Evolutionary conservation across 768 basidiomycete genomes (phyloP).

Genomic region (Mycena alexandri): DNA sequence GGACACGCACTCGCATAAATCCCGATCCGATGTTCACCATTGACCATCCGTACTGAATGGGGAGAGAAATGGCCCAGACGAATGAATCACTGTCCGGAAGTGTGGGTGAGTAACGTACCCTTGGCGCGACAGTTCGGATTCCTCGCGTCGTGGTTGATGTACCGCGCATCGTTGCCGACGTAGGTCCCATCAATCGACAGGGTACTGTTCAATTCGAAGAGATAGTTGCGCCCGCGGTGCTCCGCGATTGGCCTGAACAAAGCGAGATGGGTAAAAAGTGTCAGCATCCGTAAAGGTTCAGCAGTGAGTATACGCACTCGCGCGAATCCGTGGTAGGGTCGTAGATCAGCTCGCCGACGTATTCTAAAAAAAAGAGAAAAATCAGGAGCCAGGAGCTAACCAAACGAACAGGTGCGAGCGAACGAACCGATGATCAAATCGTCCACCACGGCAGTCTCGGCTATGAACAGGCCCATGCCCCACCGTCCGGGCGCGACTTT

Average conservation of each 20-base stretch:
- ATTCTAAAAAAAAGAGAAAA: conserved; percentile 58
- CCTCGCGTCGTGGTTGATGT: conserved; percentile 69
- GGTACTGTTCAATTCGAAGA: conserved; percentile 65
- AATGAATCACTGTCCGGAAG: background rate
- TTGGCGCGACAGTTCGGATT: conserved; percentile 60
- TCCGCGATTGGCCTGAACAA: conserved; percentile 54
- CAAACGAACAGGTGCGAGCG: background rate
- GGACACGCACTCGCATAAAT: conserved; percentile 67
- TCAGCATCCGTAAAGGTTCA: too few relatives aligned
- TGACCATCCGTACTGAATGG: conserved; percentile 64
- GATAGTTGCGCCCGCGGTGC: conserved; percentile 70
- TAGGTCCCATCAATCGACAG: conserved; percentile 67
- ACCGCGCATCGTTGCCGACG: conserved; percentile 74
- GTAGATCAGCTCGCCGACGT: conserved; percentile 72
- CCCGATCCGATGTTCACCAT: conserved; percentile 77
- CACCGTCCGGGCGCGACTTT: conserved; percentile 58
- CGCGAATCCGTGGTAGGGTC: conserved; percentile 63
- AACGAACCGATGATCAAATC: conserved; percentile 64
- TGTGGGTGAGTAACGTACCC: conserved; percentile 49
- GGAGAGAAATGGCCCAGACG: background rate
- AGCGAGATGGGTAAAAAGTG: background rate
- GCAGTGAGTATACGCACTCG: conserved; percentile 53
- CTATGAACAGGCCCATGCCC: conserved; percentile 69
- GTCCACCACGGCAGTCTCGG: conserved; percentile 55
- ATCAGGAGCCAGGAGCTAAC: too few relatives aligned